Evolutionary conservation across 306 rosid species (phyloP), one percentile per base, ranked within the genome.

Genomic region (Cercis canadensis): DNA sequence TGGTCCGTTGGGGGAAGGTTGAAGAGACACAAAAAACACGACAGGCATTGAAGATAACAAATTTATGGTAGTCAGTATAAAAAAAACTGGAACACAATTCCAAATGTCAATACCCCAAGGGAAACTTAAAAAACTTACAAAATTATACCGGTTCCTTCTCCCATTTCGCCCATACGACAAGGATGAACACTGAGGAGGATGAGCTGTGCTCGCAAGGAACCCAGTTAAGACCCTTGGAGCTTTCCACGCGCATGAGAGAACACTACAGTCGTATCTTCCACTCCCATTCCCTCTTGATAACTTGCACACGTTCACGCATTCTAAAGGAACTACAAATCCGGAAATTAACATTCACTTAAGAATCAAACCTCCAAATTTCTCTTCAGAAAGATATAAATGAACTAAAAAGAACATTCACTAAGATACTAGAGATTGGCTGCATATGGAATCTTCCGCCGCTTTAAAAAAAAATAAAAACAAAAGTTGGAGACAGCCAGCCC

Each of bases 211-310:
- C 1, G 99, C 97, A 63, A 94, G 96, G 72, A 89, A 94, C 8
- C 99, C 99, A 14, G 96, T 86, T 74, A 94, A 87, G 67, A 79
- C 86, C 86, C 99, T 91, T 2, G 99, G 99, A 76, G 95, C 95
- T 80, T 94, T 94, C 86, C 91, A 91, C 43, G 97, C 97, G 77
- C 92, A 91, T 11, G 96, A 91, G 36, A 89, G 86, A 69, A 77
- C 67, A 77, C 78, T 89, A 76, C 96, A 94, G 62, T 91, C 99
- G 44, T 86, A 81, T 84, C 85, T 92, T 74, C 92, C 97, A 54
- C 76, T 84, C 74, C 92, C 92, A 67, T 89, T 92, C 74, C 88
- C 89, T 77, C 90, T 91, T 62, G 84, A 69, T 32, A 79, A 70
- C 67, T 89, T 94, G 86, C 99, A 91, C 7, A 72, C 84, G 60